A percentile compares a stretch with the other conserved stretches of the same genome.
Evolutionary conservation across 441 rosid genomes (phyloP).

Genomic region (Cnidoscolus chayamansa): DNA sequence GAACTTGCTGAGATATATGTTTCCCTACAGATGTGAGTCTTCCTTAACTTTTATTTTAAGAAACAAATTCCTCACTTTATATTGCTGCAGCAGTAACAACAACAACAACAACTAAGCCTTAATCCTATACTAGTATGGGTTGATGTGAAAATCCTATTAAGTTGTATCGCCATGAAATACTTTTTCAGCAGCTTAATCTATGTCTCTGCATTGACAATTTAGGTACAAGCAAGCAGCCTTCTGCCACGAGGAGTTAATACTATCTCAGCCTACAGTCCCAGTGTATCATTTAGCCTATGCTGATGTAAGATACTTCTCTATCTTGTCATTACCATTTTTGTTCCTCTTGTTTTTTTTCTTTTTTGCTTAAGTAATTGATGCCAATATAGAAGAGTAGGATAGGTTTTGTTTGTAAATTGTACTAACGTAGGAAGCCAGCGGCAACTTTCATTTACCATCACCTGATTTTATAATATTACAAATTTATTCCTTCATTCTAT

Average conservation of each 20-base stretch:
- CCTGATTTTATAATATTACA: not conserved
- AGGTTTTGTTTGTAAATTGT: not conserved
- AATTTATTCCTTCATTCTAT: not conserved
- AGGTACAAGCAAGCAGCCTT: constrained; percentile 99
- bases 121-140: too few species aligned
- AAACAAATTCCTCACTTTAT: constrained; percentile 8
- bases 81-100: not conserved
- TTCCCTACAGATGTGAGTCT: constrained; percentile 81
- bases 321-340: not conserved
- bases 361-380: constrained; percentile 7
- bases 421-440: not conserved
- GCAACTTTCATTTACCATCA: not conserved
- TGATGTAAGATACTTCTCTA: constrained; percentile 52
- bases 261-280: constrained; percentile 77
- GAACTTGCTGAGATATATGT: constrained; percentile 92
- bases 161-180: not conserved
- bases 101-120: too few species aligned
- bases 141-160: not conserved
- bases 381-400: not conserved
- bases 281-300: constrained; percentile 85
- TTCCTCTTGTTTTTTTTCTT: not conserved
- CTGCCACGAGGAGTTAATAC: constrained; percentile 92
- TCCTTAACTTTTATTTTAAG: not conserved
- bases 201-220: constrained; percentile 22
- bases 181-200: constrained; percentile 1